phyloP scores from a whole-genome alignment of 2,329 filamentous ascomycete species.

The Neonectria neomacrospora region DNA sequence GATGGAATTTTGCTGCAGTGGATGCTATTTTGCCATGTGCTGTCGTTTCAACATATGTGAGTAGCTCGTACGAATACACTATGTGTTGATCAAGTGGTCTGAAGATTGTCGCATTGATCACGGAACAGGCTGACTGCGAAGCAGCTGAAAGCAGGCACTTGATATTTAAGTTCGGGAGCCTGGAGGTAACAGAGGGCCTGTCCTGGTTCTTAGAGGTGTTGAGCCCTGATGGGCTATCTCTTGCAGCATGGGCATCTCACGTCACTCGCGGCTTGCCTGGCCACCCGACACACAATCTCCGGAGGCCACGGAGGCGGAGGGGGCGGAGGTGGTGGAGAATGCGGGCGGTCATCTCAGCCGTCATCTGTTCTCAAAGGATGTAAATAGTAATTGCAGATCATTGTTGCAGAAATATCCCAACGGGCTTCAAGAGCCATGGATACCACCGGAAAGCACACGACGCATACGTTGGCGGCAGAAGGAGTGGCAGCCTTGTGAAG shows the following conservation, averaged over 20 bases:
- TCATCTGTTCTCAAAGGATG: background rate
- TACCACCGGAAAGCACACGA: background rate
- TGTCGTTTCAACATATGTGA: background rate
- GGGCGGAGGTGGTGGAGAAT: slow-evolving; percentile 13
- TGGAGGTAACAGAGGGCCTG: background rate
- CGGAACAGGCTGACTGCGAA: background rate
- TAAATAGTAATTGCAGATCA: background rate
- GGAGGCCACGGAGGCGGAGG: slow-evolving; percentile 17
- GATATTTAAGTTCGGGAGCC: background rate
- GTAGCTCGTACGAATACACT: background rate
- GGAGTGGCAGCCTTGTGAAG: background rate
- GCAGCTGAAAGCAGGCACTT: background rate
- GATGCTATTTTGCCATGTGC: background rate
- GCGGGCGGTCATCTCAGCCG: background rate
- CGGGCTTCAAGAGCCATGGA: background rate
- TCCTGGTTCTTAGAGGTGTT: background rate
- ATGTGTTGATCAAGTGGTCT: background rate
- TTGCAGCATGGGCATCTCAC: slow-evolving; percentile 15
- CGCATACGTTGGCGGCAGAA: background rate
- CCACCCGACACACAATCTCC: slow-evolving; percentile 15
- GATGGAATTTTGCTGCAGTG: background rate
- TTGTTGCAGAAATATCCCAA: background rate
- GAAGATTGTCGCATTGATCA: background rate
- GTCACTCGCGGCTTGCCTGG: slow-evolving; percentile 12
- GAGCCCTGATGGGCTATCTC: background rate